phyloP scores from a whole-genome alignment of 2,329 filamentous ascomycete species.

The Mariannaea sp. region DNA sequence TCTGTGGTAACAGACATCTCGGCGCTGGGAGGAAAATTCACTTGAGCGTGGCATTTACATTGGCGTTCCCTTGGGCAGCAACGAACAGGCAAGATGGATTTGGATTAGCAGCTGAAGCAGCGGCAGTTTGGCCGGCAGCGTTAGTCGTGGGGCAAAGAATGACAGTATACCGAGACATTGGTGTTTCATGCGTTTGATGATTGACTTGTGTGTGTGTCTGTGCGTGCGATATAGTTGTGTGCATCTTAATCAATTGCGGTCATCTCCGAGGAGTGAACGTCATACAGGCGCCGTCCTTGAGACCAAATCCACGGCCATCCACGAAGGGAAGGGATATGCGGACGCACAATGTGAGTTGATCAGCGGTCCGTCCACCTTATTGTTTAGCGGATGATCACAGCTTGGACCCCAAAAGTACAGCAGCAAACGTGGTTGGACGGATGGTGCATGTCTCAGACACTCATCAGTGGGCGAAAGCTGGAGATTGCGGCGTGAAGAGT shows the following conservation, averaged over 20 bases:
- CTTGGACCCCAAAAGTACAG: not conserved
- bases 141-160: conserved; percentile 29
- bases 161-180: conserved; percentile 33
- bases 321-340: not conserved
- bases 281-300: conserved; percentile 21
- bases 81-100: conserved; percentile 11
- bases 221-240: conserved; percentile 22
- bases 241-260: conserved; percentile 24
- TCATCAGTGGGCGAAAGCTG: too few species aligned
- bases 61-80: conserved; percentile 15
- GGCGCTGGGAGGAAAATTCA: conserved; percentile 16
- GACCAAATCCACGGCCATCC: conserved; percentile 8
- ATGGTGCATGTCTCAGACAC: not conserved
- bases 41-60: conserved; percentile 19
- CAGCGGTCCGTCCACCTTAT: not conserved
- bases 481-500: not conserved
- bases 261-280: conserved; percentile 22
- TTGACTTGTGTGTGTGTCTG: conserved; percentile 22
- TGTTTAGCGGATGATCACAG: not conserved
- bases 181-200: conserved; percentile 25
- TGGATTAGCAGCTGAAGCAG: conserved; percentile 11
- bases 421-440: not conserved
- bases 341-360: not conserved
- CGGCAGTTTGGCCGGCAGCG: conserved; percentile 13
- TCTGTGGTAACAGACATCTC: conserved; percentile 5